Percentiles rank a stretch among this genome's conserved stretches.
phyloP scores from a whole-genome alignment of 139 green algal genomes.

The Haematococcus sp. region DNA sequence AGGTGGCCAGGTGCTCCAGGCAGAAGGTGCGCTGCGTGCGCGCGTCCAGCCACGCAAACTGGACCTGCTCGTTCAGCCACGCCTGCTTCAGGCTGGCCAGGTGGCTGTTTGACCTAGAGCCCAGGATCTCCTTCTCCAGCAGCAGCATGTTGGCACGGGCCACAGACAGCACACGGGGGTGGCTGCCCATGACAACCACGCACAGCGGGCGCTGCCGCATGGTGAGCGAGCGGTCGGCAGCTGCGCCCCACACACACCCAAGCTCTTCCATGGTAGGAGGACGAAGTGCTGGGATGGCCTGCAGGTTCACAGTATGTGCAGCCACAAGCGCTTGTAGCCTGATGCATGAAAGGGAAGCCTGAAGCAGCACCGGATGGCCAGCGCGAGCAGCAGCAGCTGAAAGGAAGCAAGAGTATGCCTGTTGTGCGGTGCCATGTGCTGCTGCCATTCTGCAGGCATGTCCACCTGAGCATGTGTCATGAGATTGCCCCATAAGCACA shows the following conservation, averaged over 20 bases:
- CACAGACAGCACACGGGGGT: not conserved
- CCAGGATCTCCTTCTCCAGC: not conserved
- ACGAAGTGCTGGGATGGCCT: not conserved
- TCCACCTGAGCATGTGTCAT: too few species aligned
- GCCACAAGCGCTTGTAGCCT: too few species aligned
- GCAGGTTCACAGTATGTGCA: not conserved
- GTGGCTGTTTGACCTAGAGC: not conserved
- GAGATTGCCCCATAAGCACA: too few species aligned
- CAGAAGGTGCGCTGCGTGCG: slow-evolving; percentile 2
- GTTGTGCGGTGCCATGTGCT: too few species aligned
- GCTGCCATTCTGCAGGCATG: too few species aligned
- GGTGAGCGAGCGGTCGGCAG: not conserved
- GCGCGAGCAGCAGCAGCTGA: not conserved
- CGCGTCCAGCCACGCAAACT: slow-evolving; percentile 16
- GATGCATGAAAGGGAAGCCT: too few species aligned
- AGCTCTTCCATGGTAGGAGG: not conserved
- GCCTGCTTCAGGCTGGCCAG: not conserved
- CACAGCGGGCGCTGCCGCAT: not conserved
- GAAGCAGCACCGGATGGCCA: too few species aligned
- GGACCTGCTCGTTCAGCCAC: slow-evolving; percentile 13
- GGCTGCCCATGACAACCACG: not conserved
- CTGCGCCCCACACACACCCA: not conserved
- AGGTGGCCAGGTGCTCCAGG: not conserved
- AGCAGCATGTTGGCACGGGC: not conserved
- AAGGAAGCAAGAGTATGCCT: too few species aligned